A percentile compares a stretch with the other conserved stretches of the same genome.
These are phyloP conservation scores for Melaleuca quinquenervia DNA, from an alignment of 345 rosid genomes.

Conservation along the genomic window DNA sequence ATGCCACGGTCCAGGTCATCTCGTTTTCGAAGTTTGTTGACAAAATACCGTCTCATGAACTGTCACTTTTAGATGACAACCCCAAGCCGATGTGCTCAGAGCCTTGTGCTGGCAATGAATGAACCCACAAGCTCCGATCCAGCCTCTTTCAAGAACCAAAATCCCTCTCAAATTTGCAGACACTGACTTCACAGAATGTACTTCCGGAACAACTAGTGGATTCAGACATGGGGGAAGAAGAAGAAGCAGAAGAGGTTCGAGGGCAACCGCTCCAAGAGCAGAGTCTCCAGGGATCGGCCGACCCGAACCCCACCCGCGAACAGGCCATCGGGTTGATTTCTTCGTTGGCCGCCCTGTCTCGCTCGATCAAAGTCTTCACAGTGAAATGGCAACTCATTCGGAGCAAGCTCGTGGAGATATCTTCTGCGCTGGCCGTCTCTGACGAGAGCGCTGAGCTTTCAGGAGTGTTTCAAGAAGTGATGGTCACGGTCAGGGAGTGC, in stretches of 20 bases:
- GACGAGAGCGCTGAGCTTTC: conserved; percentile 29
- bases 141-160: background rate
- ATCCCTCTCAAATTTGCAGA: background rate
- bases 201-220: background rate
- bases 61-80: background rate
- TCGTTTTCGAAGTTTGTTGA: background rate
- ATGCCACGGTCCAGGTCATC: background rate
- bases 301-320: background rate
- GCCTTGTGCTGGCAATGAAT: background rate
- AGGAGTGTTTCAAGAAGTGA: conserved; percentile 26
- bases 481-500: conserved; percentile 33
- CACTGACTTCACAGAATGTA: background rate
- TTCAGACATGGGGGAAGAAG: background rate
- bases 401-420: conserved; percentile 56
- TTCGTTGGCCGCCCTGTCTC: background rate
- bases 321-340: background rate
- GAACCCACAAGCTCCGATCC: background rate
- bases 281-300: background rate
- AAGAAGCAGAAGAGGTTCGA: background rate
- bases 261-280: background rate
- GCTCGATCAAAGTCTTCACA: conserved; percentile 49
- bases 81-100: background rate
- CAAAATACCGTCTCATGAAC: background rate
- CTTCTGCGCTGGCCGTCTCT: conserved; percentile 38
- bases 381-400: conserved; percentile 80